Evolutionary conservation across 1,139 yeast species (phyloP).

Genomic region (Scheffersomyces segobiensis): DNA sequence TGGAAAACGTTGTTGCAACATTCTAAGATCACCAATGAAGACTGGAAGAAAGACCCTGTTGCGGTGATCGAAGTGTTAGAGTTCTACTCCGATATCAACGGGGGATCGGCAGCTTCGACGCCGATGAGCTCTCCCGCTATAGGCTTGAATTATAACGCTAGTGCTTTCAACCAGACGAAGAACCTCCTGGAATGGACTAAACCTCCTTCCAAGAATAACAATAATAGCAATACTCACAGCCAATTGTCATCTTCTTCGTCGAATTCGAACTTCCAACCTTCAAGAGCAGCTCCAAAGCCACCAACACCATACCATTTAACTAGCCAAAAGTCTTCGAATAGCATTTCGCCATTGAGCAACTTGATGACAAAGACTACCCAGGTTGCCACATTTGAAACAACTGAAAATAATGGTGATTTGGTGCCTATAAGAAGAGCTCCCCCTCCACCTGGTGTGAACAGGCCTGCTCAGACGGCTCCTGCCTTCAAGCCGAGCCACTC

Average conservation of each 20-base stretch:
- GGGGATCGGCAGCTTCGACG: constrained; percentile 33
- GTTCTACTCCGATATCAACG: constrained; percentile 62
- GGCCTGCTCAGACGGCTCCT: neutral
- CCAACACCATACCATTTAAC: constrained; percentile 44
- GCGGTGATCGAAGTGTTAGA: constrained; percentile 92
- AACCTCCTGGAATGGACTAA: constrained; percentile 44
- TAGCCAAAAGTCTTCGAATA: constrained; percentile 18
- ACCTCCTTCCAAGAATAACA: constrained; percentile 27
- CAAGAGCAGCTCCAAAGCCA: constrained; percentile 46
- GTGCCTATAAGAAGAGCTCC: constrained; percentile 58
- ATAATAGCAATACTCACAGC: neutral
- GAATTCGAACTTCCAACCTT: constrained; percentile 30
- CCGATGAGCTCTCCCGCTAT: constrained; percentile 28
- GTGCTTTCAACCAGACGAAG: constrained; percentile 19
- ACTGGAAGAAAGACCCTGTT: constrained; percentile 80
- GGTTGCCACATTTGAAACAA: neutral
- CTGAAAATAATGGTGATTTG: constrained; percentile 22
- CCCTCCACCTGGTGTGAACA: constrained; percentile 42
- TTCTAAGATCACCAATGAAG: constrained; percentile 78
- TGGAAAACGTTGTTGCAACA: constrained; percentile 76
- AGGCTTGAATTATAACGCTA: constrained; percentile 9
- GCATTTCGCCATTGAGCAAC: constrained; percentile 36
- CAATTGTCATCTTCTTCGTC: constrained; percentile 9
- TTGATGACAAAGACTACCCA: constrained; percentile 29
- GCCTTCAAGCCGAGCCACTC: neutral